Base-by-base conservation (phyloP, 768 basidiomycete species). In the Amanita pseudoporphyria region DNA sequence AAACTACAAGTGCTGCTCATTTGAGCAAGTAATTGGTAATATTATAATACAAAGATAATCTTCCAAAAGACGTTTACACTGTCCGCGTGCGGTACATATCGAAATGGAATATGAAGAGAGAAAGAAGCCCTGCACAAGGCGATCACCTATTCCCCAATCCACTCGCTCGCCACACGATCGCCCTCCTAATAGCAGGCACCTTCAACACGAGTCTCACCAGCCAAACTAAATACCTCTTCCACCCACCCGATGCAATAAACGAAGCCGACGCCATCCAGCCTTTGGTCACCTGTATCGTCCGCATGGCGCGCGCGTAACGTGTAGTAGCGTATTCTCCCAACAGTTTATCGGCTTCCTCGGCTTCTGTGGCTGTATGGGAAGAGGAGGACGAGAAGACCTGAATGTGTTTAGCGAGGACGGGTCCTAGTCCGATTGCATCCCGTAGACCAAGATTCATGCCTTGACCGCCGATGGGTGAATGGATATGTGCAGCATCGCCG, bases 361-460 rank as follows among this genome's bases (percentile, higher is more conserved):
- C 26, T 28, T n/a, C n/a, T n/a, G n/a, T n/a, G n/a, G n/a, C n/a
- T n/a, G n/a, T n/a, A n/a, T n/a, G n/a, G n/a, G 54, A 55, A 5
- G 52, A 16, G 21, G 56, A 46, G 19, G 52, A 37, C 16, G 56
- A 28, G 10, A 49, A 52, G 35, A 57, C 49, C 2, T 57, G 37
- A 12, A 53, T 42, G 48, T 72, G 71, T n/a, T 64, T 59, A 14
- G 60, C 58, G 35, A 79, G 58, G 6, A 57, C 67, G n/a, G 69
- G 65, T 5, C 70, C 76, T 3, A 78, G 66, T 42, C 64, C 62
- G 18, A 77, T 58, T 6, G 71, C 76, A 52, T 79, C 78, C 13
- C 76, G 68, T n/a, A 79, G 60, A 5, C 77, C 74, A n/a, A 79
- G 67, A 53, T 78, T 77, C 76, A 79, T 74, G 9, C 77, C 78